phyloP scores from a whole-genome alignment of 257 asterid species.

The Fraxinus cuspidata region DNA sequence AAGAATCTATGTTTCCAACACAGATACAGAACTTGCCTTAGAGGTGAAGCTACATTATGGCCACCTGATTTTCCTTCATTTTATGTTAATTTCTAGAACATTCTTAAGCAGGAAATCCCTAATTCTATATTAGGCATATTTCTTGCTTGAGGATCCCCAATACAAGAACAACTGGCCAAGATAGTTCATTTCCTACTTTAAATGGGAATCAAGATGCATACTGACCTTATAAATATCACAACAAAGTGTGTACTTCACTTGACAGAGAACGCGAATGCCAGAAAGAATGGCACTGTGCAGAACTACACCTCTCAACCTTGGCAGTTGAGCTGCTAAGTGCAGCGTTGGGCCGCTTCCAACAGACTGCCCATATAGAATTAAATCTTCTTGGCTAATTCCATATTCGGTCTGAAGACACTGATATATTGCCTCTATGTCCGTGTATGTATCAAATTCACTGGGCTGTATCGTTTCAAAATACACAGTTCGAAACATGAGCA shows the following conservation, averaged over 20 bases:
- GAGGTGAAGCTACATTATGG: not conserved
- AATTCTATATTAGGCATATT: not conserved
- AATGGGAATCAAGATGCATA: not conserved
- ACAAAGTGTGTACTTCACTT: conserved; percentile 80
- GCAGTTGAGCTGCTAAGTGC: conserved; percentile 89
- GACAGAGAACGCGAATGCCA: conserved; percentile 98
- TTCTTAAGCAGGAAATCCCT: not conserved
- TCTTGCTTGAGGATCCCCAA: not conserved
- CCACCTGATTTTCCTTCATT: not conserved
- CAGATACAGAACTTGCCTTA: not conserved
- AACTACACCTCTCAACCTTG: conserved; percentile 94
- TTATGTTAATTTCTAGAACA: not conserved
- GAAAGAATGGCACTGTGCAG: conserved; percentile 98
- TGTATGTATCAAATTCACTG: conserved; percentile 87
- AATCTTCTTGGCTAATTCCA: conserved; percentile 89
- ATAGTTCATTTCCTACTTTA: not conserved
- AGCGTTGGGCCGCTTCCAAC: conserved; percentile 99
- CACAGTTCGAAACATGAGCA: not conserved
- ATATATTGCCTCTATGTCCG: conserved; percentile 95
- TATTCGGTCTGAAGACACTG: conserved; percentile 91
- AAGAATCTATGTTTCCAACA: not conserved
- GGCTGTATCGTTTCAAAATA: conserved; percentile 55
- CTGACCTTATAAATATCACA: conserved; percentile 93
- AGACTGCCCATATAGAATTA: conserved; percentile 92
- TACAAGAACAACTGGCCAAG: not conserved